Evolutionary conservation across 2,329 filamentous ascomycete genomes (phyloP), one percentile per base, ranked within the genome.

Genomic region (Clathrospora elynae): DNA sequence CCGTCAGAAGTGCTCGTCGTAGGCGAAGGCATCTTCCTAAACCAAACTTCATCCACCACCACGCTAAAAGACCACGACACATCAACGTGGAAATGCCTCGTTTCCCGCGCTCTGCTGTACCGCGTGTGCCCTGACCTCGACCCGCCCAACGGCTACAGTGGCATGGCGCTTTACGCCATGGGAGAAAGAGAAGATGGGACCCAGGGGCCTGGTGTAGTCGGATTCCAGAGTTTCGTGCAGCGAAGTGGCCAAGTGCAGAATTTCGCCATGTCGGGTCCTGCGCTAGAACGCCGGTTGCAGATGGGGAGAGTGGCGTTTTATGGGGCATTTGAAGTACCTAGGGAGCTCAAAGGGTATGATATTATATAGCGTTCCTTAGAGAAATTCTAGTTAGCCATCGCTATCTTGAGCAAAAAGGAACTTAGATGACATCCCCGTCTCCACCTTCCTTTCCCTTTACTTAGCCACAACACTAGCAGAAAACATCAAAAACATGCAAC

Each of bases 191-290:
- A 61, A 17, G 52, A 61, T 37, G 51, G 53, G 0, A 53, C 42
- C 4, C 13, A 41, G 6, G 53, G 55, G 5, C 44, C 46, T 1
- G 53, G 49, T n/a, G 35, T 59, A 6, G 46, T 55, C 4, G 55
- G 53, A 3, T 57, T 61, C 20, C 55, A 59, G 31, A 53, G 48
- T 28, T 61, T 61, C 28, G 55, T 55, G 4, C 57, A 61, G 30
- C 19, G 39, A 5, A 39, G 41, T 30, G 49, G 40, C 5, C 49
- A 49, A 18, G 37, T 49, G 13, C 55, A 59, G 18, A 54, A 41
- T n/a, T 61, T 49, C 29, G 34, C 53, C 3, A 51, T 59, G 53
- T 49, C 57, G 23, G 53, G 51, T 11, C 42, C 32, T 7, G 34
- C 41, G 2, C 16, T 61, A 10, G 49, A 53, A 8, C 30, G 40